These are phyloP conservation scores for Epichloe amarillans DNA, from an alignment of 2,329 filamentous ascomycete species.

Conservation along the genomic window DNA sequence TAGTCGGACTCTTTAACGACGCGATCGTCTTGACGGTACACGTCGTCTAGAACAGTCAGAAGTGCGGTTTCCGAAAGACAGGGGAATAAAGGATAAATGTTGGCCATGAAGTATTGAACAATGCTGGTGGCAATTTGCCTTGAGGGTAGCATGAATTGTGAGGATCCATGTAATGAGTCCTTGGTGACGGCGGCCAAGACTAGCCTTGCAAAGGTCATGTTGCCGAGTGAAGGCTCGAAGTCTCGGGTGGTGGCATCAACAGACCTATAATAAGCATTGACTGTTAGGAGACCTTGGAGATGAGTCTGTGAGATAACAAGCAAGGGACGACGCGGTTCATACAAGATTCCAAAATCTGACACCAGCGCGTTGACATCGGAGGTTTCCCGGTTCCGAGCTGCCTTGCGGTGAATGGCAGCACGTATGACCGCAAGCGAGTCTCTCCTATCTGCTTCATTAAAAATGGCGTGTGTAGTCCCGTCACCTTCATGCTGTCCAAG, in stretches of 20 bases:
- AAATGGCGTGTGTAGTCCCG: constrained; percentile 7
- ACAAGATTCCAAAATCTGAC: constrained; percentile 88
- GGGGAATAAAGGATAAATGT: constrained; percentile 68
- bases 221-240: constrained; percentile 76
- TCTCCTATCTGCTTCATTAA: constrained; percentile 40
- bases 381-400: constrained; percentile 55
- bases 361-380: constrained; percentile 84
- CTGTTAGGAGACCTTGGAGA: background rate
- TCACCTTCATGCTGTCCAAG: constrained; percentile 52
- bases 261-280: constrained; percentile 38
- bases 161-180: constrained; percentile 51
- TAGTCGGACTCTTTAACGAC: constrained; percentile 57
- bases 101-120: constrained; percentile 73
- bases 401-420: constrained; percentile 51
- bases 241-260: constrained; percentile 91
- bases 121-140: constrained; percentile 54
- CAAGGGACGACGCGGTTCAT: constrained; percentile 17
- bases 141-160: constrained; percentile 52
- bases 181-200: constrained; percentile 73
- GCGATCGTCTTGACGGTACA: constrained; percentile 59
- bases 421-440: constrained; percentile 49
- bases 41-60: constrained; percentile 63
- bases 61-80: constrained; percentile 71
- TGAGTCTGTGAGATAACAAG: background rate
- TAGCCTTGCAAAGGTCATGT: constrained; percentile 84